Percentiles rank a stretch among this genome's conserved stretches.
These are phyloP conservation scores for Catunica adiposa DNA, from an alignment of 2,329 filamentous ascomycete species.

Conservation along the genomic window DNA sequence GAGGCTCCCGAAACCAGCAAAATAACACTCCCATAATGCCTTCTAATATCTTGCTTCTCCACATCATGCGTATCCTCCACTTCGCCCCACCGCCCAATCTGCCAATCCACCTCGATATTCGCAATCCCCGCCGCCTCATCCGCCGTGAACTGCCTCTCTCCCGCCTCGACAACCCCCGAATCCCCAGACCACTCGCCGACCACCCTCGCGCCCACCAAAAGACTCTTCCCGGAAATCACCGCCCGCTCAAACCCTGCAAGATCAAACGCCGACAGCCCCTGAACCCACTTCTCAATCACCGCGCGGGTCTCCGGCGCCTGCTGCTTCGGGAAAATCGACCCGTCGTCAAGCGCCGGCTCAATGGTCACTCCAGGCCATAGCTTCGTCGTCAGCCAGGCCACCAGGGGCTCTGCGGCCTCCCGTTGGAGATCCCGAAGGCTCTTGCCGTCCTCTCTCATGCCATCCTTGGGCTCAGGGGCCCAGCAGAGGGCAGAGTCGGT, in stretches of 20 bases:
- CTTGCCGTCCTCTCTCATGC: conserved; percentile 22
- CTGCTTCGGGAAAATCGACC: conserved; percentile 56
- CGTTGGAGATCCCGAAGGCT: conserved; percentile 59
- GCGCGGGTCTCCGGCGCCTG: conserved; percentile 63
- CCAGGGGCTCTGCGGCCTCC: conserved; percentile 50
- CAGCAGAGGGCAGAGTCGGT: conserved; percentile 91
- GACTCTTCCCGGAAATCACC: conserved; percentile 70
- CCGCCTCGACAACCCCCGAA: conserved; percentile 24
- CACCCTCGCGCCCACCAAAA: conserved; percentile 61
- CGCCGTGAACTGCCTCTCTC: conserved; percentile 46
- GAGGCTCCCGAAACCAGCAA: conserved; percentile 57
- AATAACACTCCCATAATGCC: conserved; percentile 77
- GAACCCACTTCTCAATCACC: conserved; percentile 63
- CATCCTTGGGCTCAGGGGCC: conserved; percentile 40
- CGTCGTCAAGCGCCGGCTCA: conserved; percentile 58
- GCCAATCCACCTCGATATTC: conserved; percentile 76
- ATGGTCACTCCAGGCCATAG: conserved; percentile 79
- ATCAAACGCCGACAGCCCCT: conserved; percentile 57
- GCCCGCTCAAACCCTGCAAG: conserved; percentile 75
- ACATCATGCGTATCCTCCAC: conserved; percentile 98
- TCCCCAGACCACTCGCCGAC: conserved; percentile 78
- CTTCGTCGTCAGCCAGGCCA: conserved; percentile 50
- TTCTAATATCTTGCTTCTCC: conserved; percentile 70
- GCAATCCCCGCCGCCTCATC: conserved; percentile 66
- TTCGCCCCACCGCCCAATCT: conserved; percentile 83